Evolutionary conservation across 306 rosid species (phyloP), one percentile per base, ranked within the genome.

Genomic region (Vigna radiata): DNA sequence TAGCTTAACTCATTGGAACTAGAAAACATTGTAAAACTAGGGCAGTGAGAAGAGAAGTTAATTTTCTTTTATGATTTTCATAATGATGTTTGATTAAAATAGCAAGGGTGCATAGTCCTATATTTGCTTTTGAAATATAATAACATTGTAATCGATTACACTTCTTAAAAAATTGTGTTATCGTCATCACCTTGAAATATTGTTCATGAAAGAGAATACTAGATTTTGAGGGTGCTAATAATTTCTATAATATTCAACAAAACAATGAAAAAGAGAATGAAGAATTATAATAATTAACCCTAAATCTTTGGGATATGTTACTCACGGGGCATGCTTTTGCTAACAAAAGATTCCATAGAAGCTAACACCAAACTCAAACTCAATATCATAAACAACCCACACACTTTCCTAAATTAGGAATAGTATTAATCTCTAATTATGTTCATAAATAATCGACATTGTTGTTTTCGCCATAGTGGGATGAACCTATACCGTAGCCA

Each of bases 271-370:
- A 41, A 21, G 39, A 6, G 6, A 68, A 68, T 46, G 13, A 12
- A 66, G 2, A 8, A 19, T 66, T 6, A 46, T 47, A 9, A 43
- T 14, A 68, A 39, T 39, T 39, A 39, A 29, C n/a, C 59, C 59
- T 59, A 56, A 53, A 23, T 58, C 27, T 58, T 58, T 41, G 68
- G 54, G 39, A 73, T 41, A 73, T 73, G 69, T 44, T 73, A 37
- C 29, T 43, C 59, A 46, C 14, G 37, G 58, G 29, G 46, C 58
- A 44, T 31, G 78, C 69, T 61, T 61, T 31, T 61, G 43, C 21
- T 31, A 61, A 16, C 44, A 61, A 15, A 31, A 59, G 41, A 59
- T 59, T 59, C 39, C 67, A 15, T 15, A 31, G 13, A 61, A 61
- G 13, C 43, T 7, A 61, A 61, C 67, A 61, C 67, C 67, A 61